phyloP scores from a whole-genome alignment of 108 stramenopile species.

The Mayamaea pseudoterrestris region DNA sequence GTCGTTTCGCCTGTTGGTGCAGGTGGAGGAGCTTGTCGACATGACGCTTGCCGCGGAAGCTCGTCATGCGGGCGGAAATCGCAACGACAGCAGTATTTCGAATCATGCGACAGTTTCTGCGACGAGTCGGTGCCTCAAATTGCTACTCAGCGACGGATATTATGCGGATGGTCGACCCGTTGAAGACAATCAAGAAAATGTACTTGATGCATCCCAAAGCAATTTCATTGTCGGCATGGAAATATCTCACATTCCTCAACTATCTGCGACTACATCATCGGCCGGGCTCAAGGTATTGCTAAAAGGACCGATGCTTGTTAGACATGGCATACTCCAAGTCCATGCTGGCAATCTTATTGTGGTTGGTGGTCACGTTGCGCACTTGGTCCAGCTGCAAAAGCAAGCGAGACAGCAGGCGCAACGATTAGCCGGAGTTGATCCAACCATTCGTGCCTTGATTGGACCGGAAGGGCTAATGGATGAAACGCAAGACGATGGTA shows the following conservation, averaged over 20 bases:
- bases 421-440: constrained; percentile 44
- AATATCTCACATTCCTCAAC: constrained; percentile 25
- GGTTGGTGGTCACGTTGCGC: constrained; percentile 40
- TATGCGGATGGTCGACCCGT: constrained; percentile 3
- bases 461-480: too few relatives aligned
- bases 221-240: constrained; percentile 32
- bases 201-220: neutral
- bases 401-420: constrained; percentile 37
- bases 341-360: constrained; percentile 39
- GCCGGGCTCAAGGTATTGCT: constrained; percentile 57
- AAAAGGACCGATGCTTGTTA: constrained; percentile 30
- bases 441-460: constrained; percentile 64
- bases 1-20: constrained; percentile 37
- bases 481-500: too few relatives aligned
- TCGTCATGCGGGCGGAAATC: constrained; percentile 15
- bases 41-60: constrained; percentile 32
- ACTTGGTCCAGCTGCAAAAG: constrained; percentile 31
- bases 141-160: constrained; percentile 35
- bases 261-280: constrained; percentile 12
- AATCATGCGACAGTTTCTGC: constrained; percentile 4
- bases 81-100: too few relatives aligned
- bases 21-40: constrained; percentile 61
- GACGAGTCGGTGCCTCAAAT: constrained; percentile 30
- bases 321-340: constrained; percentile 38
- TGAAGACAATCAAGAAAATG: neutral